phyloP scores from a whole-genome alignment of 495 filamentous ascomycete species.

The Penicillium macrosclerotiorum region DNA sequence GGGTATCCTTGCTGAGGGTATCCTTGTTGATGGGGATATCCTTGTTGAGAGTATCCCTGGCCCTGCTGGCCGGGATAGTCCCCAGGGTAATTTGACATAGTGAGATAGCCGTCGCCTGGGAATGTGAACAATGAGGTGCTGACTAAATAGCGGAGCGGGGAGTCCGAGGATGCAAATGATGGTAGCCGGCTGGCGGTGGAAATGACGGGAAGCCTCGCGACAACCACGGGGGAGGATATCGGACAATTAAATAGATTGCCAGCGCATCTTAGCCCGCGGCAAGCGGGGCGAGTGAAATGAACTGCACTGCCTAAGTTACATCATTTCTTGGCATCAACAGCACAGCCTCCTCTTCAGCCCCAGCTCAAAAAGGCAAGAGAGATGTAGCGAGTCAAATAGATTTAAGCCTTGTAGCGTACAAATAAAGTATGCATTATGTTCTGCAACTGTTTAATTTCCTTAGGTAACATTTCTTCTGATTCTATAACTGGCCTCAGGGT shows the following conservation, averaged over 20 bases:
- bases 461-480: no score
- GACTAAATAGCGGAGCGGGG: no score
- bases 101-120: no score
- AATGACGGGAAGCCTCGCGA: background rate
- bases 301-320: conserved; percentile 17
- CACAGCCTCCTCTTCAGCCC: conserved; percentile 17
- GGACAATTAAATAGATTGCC: conserved; percentile 6
- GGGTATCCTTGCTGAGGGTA: no score
- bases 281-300: conserved; percentile 13
- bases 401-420: background rate
- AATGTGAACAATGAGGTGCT: no score
- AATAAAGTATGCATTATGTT: background rate
- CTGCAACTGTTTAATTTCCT: background rate
- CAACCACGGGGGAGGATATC: background rate
- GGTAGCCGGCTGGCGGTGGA: no score
- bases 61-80: conserved; percentile 19
- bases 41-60: conserved; percentile 23
- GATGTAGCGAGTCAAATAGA: no score
- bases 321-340: conserved; percentile 3
- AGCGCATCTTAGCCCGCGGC: conserved; percentile 4
- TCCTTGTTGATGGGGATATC: no score
- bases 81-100: conserved; percentile 22
- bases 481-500: no score
- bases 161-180: no score
- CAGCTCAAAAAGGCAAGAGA: background rate